phyloP scores from a whole-genome alignment of 2,329 filamentous ascomycete genomes.

The Hypoxylon sp. region DNA sequence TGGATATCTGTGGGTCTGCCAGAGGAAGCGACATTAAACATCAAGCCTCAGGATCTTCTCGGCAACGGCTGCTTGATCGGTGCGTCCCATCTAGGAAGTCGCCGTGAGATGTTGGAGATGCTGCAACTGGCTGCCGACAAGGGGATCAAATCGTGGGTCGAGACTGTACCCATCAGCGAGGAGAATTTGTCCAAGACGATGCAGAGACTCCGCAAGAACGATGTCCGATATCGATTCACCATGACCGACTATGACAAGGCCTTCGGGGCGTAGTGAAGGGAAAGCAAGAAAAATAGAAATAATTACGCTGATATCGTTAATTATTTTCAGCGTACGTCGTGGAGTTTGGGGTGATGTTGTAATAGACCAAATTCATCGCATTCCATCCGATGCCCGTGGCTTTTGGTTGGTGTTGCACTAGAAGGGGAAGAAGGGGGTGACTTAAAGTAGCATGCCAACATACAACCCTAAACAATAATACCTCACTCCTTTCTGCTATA shows the following conservation, averaged over 20 bases:
- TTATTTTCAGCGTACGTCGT: slow-evolving; percentile 3
- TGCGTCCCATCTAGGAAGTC: slow-evolving; percentile 78
- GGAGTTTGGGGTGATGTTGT: slow-evolving; percentile 16
- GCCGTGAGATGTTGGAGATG: slow-evolving; percentile 80
- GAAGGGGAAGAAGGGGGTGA: neutral
- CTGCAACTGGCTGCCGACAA: slow-evolving; percentile 78
- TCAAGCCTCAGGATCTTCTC: slow-evolving; percentile 82
- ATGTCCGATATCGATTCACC: slow-evolving; percentile 82
- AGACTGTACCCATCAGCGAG: slow-evolving; percentile 80
- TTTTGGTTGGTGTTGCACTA: neutral
- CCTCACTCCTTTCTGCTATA: neutral
- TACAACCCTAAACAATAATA: no score
- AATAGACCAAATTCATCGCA: slow-evolving; percentile 20
- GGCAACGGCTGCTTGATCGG: slow-evolving; percentile 81
- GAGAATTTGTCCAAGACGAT: slow-evolving; percentile 79
- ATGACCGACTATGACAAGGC: slow-evolving; percentile 78
- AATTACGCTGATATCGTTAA: slow-evolving; percentile 6
- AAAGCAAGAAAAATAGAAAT: neutral
- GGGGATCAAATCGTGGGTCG: slow-evolving; percentile 78
- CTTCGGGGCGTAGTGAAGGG: slow-evolving; percentile 66
- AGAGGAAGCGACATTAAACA: slow-evolving; percentile 78
- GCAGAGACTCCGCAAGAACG: slow-evolving; percentile 76
- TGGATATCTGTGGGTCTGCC: slow-evolving; percentile 87
- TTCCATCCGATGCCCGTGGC: neutral
- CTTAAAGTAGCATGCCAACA: no score